phyloP scores from a whole-genome alignment of 2,329 filamentous ascomycete species.

The Colletotrichum plurivorum region DNA sequence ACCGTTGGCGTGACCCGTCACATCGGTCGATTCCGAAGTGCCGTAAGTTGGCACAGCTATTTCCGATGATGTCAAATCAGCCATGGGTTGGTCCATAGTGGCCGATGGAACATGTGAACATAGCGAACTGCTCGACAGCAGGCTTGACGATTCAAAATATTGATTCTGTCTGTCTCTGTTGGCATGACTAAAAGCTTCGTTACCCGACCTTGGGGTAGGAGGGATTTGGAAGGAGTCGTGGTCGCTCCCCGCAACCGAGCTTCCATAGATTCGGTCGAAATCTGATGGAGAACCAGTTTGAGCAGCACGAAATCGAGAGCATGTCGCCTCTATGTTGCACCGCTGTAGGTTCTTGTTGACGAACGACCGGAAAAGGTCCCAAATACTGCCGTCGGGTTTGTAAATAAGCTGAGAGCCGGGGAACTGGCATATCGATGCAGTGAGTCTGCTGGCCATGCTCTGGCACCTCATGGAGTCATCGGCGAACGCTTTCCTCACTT shows the following conservation, averaged over 20 bases:
- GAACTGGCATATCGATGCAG: background rate
- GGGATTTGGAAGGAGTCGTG: too few relatives aligned
- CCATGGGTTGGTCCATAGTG: too few relatives aligned
- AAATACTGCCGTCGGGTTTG: background rate
- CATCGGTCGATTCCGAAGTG: background rate
- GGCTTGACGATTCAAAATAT: too few relatives aligned
- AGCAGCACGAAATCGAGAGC: background rate
- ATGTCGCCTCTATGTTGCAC: background rate
- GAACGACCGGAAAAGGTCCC: background rate
- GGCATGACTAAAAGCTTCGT: too few relatives aligned
- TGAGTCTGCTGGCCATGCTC: background rate
- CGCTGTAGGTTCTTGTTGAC: background rate
- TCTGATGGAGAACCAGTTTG: too few relatives aligned
- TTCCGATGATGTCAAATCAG: background rate
- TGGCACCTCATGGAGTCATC: background rate
- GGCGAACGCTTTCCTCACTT: background rate
- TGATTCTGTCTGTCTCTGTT: too few relatives aligned
- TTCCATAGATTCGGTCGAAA: background rate
- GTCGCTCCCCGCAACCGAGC: background rate
- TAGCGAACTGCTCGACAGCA: too few relatives aligned
- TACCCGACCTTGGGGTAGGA: too few relatives aligned
- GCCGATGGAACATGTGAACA: too few relatives aligned
- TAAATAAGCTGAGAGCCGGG: background rate
- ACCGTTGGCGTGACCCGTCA: too few relatives aligned
- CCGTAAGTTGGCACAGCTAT: background rate